Conservation (phyloP, 352 stramenopile species). For the Pythium sukuiense region DNA sequence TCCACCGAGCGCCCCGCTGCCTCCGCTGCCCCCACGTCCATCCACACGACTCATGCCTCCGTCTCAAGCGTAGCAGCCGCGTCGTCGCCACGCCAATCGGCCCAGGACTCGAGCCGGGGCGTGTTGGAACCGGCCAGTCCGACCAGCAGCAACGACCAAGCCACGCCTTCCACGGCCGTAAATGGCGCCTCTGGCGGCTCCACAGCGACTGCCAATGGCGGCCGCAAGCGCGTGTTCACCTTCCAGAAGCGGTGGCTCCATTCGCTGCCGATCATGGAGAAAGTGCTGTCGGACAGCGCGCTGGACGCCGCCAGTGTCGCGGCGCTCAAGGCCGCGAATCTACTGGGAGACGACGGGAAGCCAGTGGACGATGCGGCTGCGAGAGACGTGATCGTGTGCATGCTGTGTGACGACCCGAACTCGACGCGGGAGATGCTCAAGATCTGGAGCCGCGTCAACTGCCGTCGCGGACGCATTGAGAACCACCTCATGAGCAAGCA, state of each 20-base stretch:
- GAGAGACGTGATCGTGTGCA: constrained; percentile 68
- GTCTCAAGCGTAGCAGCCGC: not conserved
- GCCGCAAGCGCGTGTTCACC: constrained; percentile 74
- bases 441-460: constrained; percentile 77
- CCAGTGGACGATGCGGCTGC: constrained; percentile 24
- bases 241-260: constrained; percentile 83
- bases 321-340: constrained; percentile 27
- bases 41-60: not conserved
- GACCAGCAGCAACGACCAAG: not conserved
- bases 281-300: constrained; percentile 43
- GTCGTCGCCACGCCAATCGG: not conserved
- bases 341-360: constrained; percentile 26
- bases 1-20: not conserved
- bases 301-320: constrained; percentile 35
- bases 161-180: not conserved
- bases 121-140: not conserved
- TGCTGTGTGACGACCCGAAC: constrained; percentile 71
- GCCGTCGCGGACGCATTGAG: constrained; percentile 71
- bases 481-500: constrained; percentile 82
- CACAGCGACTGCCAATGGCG: not conserved
- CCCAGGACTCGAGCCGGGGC: not conserved
- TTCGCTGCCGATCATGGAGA: constrained; percentile 78
- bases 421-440: constrained; percentile 60
- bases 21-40: not conserved
- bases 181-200: not conserved